Evolutionary conservation across 208 protist species (phyloP).

Genomic region (Acanthamoeba triangularis): DNA sequence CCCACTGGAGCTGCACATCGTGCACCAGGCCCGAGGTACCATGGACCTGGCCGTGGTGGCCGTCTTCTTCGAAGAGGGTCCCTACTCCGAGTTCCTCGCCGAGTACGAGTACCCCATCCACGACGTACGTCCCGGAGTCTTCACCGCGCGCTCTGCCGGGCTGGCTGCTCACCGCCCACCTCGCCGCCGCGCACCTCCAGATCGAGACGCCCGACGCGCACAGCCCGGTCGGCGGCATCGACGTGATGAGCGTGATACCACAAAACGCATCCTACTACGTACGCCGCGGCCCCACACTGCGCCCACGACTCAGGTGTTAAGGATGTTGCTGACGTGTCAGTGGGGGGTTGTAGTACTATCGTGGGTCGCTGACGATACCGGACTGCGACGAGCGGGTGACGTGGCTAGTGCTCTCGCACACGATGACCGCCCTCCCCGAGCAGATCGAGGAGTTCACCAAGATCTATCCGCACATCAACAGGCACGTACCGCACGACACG

Average conservation of each 20-base stretch:
- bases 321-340: not conserved
- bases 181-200: not conserved
- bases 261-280: constrained; percentile 21
- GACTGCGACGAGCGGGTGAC: constrained; percentile 29
- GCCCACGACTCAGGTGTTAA: too few relatives aligned
- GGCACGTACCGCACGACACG: not conserved
- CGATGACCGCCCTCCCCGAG: not conserved
- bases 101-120: constrained; percentile 37
- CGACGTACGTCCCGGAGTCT: too few relatives aligned
- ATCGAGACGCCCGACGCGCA: not conserved
- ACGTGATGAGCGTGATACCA: constrained; percentile 10
- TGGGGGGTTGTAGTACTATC: not conserved
- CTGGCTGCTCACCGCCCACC: not conserved
- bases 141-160: too few relatives aligned
- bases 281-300: too few relatives aligned
- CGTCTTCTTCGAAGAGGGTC: constrained; percentile 27
- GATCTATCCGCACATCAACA: constrained; percentile 8
- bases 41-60: constrained; percentile 12
- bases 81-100: constrained; percentile 32
- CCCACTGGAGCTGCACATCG: constrained; percentile 11
- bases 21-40: not conserved
- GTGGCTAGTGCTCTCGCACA: constrained; percentile 20
- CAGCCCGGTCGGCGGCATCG: not conserved
- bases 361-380: constrained; percentile 1
- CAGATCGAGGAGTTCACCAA: constrained; percentile 27